A percentile compares a stretch with the other conserved stretches of the same genome.
Conservation (phyloP, 345 rosid species). For the Barbarea vulgaris region DNA sequence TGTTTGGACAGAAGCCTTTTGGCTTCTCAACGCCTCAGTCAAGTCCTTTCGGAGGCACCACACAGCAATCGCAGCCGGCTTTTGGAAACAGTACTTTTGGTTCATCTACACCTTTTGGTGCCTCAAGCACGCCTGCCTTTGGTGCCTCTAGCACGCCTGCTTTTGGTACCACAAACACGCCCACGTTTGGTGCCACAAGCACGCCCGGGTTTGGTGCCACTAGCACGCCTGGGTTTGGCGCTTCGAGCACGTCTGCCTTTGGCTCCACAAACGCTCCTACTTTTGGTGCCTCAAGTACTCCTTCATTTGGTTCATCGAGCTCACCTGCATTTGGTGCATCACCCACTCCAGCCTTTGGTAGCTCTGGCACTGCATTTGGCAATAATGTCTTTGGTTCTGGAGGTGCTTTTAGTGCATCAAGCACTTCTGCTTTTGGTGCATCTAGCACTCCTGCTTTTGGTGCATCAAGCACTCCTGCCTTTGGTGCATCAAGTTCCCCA, state of each 20-base stretch:
- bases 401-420: slow-evolving; percentile 48
- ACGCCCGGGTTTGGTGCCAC: slow-evolving; percentile 57
- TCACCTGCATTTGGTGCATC: slow-evolving; percentile 59
- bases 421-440: slow-evolving; percentile 46
- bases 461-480: slow-evolving; percentile 43
- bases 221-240: slow-evolving; percentile 50
- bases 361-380: slow-evolving; percentile 67
- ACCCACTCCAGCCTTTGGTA: slow-evolving; percentile 59
- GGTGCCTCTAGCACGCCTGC: slow-evolving; percentile 52
- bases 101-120: slow-evolving; percentile 67
- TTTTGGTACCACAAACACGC: slow-evolving; percentile 50
- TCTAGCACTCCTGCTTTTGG: slow-evolving; percentile 49
- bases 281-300: slow-evolving; percentile 50
- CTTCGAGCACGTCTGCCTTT: slow-evolving; percentile 45
- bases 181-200: slow-evolving; percentile 51
- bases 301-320: slow-evolving; percentile 48
- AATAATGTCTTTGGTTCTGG: slow-evolving; percentile 65
- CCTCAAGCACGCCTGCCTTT: slow-evolving; percentile 60
- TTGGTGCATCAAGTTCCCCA: slow-evolving; percentile 59
- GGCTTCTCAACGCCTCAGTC: slow-evolving; percentile 72
- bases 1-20: slow-evolving; percentile 80
- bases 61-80: slow-evolving; percentile 73
- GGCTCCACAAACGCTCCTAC: slow-evolving; percentile 48
- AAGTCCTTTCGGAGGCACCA: slow-evolving; percentile 64
- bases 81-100: slow-evolving; percentile 71